These are phyloP conservation scores for Ramaria sp. DNA, from an alignment of 768 basidiomycete genomes.

Conservation along the genomic window DNA sequence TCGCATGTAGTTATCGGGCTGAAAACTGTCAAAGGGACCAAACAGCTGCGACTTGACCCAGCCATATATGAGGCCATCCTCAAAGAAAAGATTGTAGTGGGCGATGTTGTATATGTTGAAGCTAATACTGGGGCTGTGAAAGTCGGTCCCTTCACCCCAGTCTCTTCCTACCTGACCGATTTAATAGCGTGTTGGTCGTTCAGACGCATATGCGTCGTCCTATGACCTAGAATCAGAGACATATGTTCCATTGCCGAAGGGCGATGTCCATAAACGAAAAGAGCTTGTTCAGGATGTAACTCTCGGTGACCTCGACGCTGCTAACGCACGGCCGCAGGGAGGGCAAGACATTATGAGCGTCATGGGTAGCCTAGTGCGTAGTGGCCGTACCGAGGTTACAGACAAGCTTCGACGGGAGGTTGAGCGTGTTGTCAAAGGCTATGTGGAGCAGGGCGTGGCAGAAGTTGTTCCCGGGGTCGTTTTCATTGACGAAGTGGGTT, in stretches of 20 bases:
- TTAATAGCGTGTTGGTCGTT: conserved; percentile 80
- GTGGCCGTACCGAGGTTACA: conserved; percentile 89
- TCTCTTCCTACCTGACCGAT: neutral
- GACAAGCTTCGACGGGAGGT: conserved; percentile 94
- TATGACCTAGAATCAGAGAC: conserved; percentile 98
- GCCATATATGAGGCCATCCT: conserved; percentile 94
- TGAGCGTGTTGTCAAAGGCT: conserved; percentile 93
- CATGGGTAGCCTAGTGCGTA: conserved; percentile 85
- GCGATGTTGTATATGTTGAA: conserved; percentile 96
- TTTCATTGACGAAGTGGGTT: conserved; percentile 90
- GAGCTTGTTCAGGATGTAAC: conserved; percentile 94
- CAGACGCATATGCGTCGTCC: conserved; percentile 94
- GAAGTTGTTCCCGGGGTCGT: conserved; percentile 97
- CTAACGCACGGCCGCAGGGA: conserved; percentile 91
- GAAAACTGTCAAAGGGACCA: conserved; percentile 88
- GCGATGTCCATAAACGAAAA: conserved; percentile 92
- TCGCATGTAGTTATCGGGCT: conserved; percentile 96
- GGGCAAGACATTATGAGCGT: conserved; percentile 99
- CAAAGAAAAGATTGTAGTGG: conserved; percentile 93
- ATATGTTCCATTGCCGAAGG: conserved; percentile 95
- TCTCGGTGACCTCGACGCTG: conserved; percentile 89
- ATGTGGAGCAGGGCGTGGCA: conserved; percentile 97
- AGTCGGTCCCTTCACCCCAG: conserved; percentile 31
- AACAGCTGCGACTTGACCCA: conserved; percentile 89
- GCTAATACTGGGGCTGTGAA: conserved; percentile 91